Conservation (phyloP, 2,329 filamentous ascomycete genomes). For the Pseudogymnoascus sp. region DNA sequence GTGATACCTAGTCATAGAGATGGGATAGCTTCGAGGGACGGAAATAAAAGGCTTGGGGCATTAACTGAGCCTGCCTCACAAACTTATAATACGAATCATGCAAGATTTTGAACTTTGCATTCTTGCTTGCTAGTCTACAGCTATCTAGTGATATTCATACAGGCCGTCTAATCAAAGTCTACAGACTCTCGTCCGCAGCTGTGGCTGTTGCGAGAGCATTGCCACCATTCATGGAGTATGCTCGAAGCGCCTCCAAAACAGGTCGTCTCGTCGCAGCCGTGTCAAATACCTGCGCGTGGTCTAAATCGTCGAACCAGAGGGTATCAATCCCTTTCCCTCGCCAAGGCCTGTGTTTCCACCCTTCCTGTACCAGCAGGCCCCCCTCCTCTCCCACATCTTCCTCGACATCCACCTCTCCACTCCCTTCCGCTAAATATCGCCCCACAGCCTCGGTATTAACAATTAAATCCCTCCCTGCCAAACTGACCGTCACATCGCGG, state of each 20-base stretch:
- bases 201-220: not conserved
- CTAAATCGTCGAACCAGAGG: slow-evolving; percentile 47
- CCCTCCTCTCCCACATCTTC: slow-evolving; percentile 19
- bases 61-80: not conserved
- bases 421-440: slow-evolving; percentile 35
- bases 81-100: not conserved
- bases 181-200: not conserved
- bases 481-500: slow-evolving; percentile 38
- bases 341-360: slow-evolving; percentile 27
- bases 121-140: not conserved
- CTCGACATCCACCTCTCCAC: slow-evolving; percentile 11
- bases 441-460: slow-evolving; percentile 46
- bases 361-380: slow-evolving; percentile 18
- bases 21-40: too few species aligned
- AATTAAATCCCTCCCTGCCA: slow-evolving; percentile 47
- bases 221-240: slow-evolving; percentile 15
- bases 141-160: not conserved
- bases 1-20: too few species aligned
- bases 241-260: slow-evolving; percentile 27
- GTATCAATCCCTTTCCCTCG: slow-evolving; percentile 35
- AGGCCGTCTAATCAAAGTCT: not conserved
- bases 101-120: not conserved
- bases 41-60: not conserved
- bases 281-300: slow-evolving; percentile 51
- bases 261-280: slow-evolving; percentile 26